Conservation (phyloP, 2,329 filamentous ascomycete genomes). For the Blastomyces silverae region DNA sequence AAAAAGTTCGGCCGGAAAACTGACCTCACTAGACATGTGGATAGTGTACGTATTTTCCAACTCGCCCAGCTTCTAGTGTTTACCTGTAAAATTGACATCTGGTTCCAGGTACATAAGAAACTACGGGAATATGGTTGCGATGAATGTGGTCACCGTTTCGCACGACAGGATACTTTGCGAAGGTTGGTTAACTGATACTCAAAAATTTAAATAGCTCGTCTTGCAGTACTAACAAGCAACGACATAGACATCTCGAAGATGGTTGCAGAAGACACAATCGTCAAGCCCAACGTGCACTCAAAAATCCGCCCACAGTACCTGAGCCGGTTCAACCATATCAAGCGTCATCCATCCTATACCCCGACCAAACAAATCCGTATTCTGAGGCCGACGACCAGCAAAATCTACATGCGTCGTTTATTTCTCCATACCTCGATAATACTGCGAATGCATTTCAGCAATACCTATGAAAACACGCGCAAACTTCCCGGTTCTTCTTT, state of each 20-base stretch:
- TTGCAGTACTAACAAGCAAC: not conserved
- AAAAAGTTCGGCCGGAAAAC: slow-evolving; percentile 78
- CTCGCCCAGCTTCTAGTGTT: not conserved
- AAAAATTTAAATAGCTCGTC: not conserved
- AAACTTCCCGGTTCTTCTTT: not conserved
- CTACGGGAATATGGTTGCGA: slow-evolving; percentile 63
- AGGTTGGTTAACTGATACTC: slow-evolving; percentile 49
- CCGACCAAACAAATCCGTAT: not conserved
- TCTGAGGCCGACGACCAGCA: slow-evolving; percentile 6
- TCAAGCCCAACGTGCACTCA: slow-evolving; percentile 10
- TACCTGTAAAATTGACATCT: slow-evolving; percentile 42
- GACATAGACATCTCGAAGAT: slow-evolving; percentile 20
- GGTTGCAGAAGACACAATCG: slow-evolving; percentile 21
- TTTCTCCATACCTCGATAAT: slow-evolving; percentile 13
- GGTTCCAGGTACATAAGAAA: slow-evolving; percentile 61
- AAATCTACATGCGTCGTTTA: slow-evolving; percentile 7
- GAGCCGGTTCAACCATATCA: slow-evolving; percentile 6
- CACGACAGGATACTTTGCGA: slow-evolving; percentile 73
- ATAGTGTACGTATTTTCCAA: slow-evolving; percentile 46
- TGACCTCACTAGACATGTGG: slow-evolving; percentile 57
- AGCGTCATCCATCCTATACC: not conserved
- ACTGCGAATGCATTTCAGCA: slow-evolving; percentile 7
- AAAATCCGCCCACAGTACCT: not conserved
- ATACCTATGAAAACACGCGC: slow-evolving; percentile 1
- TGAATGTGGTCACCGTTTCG: slow-evolving; percentile 64